Evolutionary conservation across 306 rosid genomes (phyloP).

Genomic region (Dalbergia cochinchinensis): DNA sequence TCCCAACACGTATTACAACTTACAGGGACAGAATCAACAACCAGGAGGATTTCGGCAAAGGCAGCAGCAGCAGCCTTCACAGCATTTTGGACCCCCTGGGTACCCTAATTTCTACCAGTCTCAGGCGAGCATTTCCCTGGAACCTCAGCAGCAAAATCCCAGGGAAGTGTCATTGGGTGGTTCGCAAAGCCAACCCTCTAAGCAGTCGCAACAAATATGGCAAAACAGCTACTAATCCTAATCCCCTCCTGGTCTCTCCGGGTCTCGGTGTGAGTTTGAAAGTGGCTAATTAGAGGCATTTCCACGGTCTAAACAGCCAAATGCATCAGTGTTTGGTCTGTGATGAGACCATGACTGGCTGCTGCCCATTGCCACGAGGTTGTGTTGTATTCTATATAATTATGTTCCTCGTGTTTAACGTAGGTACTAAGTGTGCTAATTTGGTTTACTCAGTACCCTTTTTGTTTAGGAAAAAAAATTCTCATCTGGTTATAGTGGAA

Average conservation of each 20-base stretch:
- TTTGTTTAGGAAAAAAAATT: neutral
- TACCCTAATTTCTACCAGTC: constrained; percentile 87
- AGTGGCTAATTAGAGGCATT: constrained; percentile 71
- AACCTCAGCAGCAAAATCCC: constrained; percentile 77
- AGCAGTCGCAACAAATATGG: constrained; percentile 93
- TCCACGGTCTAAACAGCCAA: constrained; percentile 52
- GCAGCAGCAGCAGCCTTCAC: constrained; percentile 88
- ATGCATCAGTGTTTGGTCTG: constrained; percentile 65
- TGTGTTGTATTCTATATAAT: constrained; percentile 78
- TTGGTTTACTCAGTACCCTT: constrained; percentile 48
- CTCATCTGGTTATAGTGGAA: constrained; percentile 41
- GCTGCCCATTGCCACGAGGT: constrained; percentile 77
- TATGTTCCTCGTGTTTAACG: constrained; percentile 65
- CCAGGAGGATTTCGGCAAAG: constrained; percentile 82
- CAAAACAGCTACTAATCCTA: constrained; percentile 82
- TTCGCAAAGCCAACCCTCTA: constrained; percentile 75
- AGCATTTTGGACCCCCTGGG: constrained; percentile 72
- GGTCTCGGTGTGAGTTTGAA: constrained; percentile 58
- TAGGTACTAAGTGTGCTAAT: constrained; percentile 81
- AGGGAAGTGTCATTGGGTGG: constrained; percentile 74
- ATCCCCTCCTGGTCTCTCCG: constrained; percentile 57
- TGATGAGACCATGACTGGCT: constrained; percentile 68
- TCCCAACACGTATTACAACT: constrained; percentile 71
- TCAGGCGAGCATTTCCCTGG: constrained; percentile 75
- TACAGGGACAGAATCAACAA: constrained; percentile 91